Percentiles rank a stretch among this genome's conserved stretches.
Conservation (phyloP, 2,329 filamentous ascomycete genomes). For the Rachicladosporium sp. region DNA sequence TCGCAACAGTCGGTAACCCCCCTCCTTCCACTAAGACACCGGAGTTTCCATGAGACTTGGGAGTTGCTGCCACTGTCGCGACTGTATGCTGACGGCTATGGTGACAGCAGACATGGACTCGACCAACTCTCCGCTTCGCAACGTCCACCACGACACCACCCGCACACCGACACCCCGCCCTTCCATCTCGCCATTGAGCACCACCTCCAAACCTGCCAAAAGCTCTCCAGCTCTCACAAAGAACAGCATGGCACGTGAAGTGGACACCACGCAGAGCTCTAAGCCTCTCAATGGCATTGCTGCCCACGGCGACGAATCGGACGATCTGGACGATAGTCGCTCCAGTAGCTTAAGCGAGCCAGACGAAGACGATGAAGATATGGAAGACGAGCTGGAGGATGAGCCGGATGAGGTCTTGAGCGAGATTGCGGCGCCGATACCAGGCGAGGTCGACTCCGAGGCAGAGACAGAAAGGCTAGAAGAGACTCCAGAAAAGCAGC, state of each 20-base stretch:
- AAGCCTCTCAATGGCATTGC: background rate
- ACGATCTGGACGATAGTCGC: constrained; percentile 29
- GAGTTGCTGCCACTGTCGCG: too few relatives aligned
- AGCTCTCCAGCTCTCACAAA: constrained; percentile 16
- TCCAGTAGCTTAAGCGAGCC: constrained; percentile 92
- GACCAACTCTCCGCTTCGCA: constrained; percentile 1
- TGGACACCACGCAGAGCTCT: background rate
- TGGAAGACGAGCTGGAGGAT: too few relatives aligned
- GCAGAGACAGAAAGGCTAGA: constrained; percentile 91
- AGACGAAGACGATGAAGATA: constrained; percentile 45
- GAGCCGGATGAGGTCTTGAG: constrained; percentile 4
- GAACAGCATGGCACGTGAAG: constrained; percentile 5
- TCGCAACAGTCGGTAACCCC: too few relatives aligned
- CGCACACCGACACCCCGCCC: constrained; percentile 15
- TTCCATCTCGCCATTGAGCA: constrained; percentile 24
- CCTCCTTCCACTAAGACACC: too few relatives aligned
- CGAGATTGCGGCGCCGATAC: too few relatives aligned
- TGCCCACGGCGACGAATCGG: constrained; percentile 11
- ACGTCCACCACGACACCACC: constrained; percentile 4
- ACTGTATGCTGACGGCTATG: too few relatives aligned
- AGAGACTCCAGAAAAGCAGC: constrained; percentile 39
- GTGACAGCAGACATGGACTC: too few relatives aligned
- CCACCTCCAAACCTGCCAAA: constrained; percentile 13
- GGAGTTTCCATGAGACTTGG: too few relatives aligned
- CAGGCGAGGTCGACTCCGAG: constrained; percentile 54